Evolutionary conservation across 129 eudicot genomes (phyloP).

Genomic region (Logfia minima): DNA sequence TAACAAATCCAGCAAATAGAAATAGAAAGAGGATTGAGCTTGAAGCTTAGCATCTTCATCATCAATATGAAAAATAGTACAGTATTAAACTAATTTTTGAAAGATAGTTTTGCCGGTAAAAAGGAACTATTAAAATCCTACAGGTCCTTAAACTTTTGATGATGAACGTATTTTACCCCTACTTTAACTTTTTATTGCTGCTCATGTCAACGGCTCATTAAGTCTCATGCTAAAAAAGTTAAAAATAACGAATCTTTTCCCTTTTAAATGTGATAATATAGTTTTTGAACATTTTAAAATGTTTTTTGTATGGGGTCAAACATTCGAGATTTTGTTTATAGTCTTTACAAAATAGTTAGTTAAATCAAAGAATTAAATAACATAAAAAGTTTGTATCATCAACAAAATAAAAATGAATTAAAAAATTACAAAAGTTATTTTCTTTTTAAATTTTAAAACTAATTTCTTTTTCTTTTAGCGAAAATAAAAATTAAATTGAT

Average conservation of each 20-base stretch:
- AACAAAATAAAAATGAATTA: too few relatives aligned
- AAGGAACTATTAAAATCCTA: conserved; percentile 13
- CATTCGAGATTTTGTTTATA: neutral
- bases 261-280: conserved; percentile 21
- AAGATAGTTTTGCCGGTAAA: conserved; percentile 54
- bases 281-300: conserved; percentile 5
- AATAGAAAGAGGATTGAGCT: conserved; percentile 28
- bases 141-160: conserved; percentile 18
- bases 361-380: neutral
- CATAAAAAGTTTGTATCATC: too few relatives aligned
- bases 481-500: too few relatives aligned
- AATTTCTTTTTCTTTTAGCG: too few relatives aligned
- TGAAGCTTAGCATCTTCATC: conserved; percentile 38
- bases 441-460: too few relatives aligned
- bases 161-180: conserved; percentile 18
- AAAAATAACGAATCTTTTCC: conserved; percentile 22
- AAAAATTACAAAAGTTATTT: too few relatives aligned
- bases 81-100: conserved; percentile 28
- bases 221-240: conserved; percentile 34
- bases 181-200: conserved; percentile 12
- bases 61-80: conserved; percentile 10
- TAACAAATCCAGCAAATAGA: conserved; percentile 21
- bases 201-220: conserved; percentile 39
- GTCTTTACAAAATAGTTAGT: neutral
- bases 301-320: conserved; percentile 16